Base-by-base conservation (phyloP, 805 yeast genomes). In the Metschnikowia reukaufii region DNA sequence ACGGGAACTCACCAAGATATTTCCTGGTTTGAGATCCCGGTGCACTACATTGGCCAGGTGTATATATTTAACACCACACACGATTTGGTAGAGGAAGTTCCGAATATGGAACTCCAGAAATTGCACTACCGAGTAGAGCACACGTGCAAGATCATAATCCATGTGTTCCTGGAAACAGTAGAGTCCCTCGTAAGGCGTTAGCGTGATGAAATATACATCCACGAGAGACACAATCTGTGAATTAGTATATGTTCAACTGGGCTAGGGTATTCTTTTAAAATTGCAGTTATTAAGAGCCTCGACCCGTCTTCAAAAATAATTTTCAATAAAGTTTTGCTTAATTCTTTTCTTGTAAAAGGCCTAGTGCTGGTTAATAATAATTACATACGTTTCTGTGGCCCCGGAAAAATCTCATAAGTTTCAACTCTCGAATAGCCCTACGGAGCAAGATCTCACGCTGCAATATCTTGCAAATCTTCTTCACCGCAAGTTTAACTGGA, bases 31-130 rank as follows among this genome's bases (percentile, higher is more conserved):
- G 52, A 91, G 76, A 62, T 91, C 98, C 47, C 98, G 75, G 63
- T 91, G 98, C 45, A 91, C 84, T 8, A 91, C 96, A 55, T 88
- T 90, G 1, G 96, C 96, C 5, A 94, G 82, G 65, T 91, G 98
- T 42, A 91, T 85, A 60, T 88, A 91, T 61, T 88, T 86, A 37
- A 91, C 67, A 0, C 96, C 98, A 65, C 95, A 86, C 30, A 89
- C 67, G 2, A 91, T 79, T 64, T 91, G 97, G 61, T 89, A 90
- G 33, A 82, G 62, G 55, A 88, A 86, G 50, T 79, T 78, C 58
- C 83, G 84, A 25, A 88, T 80, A 60, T 90, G 97, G 62, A 83
- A 84, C 51, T 88, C 94, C n/a, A 92, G 81, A 56, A 91, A 80
- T 52, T 85, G 88, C 15, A 83, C 84, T 0, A 83, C 68, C 0